Evolutionary conservation across 2,329 filamentous ascomycete genomes (phyloP).

Genomic region (Colletotrichum sp.): DNA sequence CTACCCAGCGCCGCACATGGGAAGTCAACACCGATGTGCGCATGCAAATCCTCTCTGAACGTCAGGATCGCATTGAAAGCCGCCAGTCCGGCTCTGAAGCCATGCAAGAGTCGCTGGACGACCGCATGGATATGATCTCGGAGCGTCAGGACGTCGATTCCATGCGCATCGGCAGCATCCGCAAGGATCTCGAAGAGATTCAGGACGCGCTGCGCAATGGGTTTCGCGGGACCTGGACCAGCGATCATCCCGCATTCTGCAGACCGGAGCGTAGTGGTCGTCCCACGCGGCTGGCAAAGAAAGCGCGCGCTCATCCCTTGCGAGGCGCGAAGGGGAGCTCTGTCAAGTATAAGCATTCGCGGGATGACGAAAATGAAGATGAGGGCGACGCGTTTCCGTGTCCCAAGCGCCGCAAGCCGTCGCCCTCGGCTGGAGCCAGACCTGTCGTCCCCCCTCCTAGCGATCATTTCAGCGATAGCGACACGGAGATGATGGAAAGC

Average conservation of each 20-base stretch:
- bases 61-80: background rate
- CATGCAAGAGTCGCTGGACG: background rate
- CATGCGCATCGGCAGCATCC: background rate
- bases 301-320: background rate
- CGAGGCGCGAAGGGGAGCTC: background rate
- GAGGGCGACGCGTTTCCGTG: background rate
- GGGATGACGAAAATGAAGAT: background rate
- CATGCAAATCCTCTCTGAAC: background rate
- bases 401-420: background rate
- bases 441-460: fast-evolving
- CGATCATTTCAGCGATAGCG: background rate
- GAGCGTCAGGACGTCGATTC: background rate
- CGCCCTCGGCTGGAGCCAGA: background rate
- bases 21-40: background rate
- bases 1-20: background rate
- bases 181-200: background rate
- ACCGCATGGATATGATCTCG: background rate
- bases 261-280: background rate
- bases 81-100: background rate
- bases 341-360: background rate
- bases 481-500: background rate
- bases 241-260: background rate
- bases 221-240: background rate
- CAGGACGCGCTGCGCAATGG: background rate
- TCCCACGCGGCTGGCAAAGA: background rate